Evolutionary conservation across 2,329 filamentous ascomycete genomes (phyloP), one percentile per base, ranked within the genome.

Genomic region (Colletotrichum tanaceti): DNA sequence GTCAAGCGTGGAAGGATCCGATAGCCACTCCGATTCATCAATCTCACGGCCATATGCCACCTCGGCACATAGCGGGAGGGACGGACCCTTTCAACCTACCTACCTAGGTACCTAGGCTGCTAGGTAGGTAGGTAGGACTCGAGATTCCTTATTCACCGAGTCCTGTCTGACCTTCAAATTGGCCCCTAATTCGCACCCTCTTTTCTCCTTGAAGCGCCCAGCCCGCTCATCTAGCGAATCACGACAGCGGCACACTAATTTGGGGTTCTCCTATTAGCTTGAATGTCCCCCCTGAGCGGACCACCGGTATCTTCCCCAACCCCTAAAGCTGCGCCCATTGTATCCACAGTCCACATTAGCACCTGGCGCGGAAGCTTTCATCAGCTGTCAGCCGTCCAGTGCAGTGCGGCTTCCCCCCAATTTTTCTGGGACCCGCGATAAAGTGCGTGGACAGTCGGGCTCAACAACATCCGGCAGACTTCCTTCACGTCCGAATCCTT

Each of bases 401-500:
- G 38, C 50, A 28, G 28, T 43, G 54, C 38, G 39, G 38, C 39
- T 53, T 43, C 52, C 65, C 70, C 67, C 67, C 60, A 58, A 62
- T 63, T 67, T 68, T 61, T 41, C 63, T 50, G 58, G 49, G 58
- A 52, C 59, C 63, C 49, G 53, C 50, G 66, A 66, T 69, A 66
- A 46, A 54, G 47, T 20, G 32, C 35, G 59, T 53, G 58, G 54
- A 22, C 50, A 63, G 10, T 49, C 57, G 57, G 63, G 55, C 70
- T 70, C 70, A 71, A 70, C 65, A 71, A 69, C 63, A 62, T 60
- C 63, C 60, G 59, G 64, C 57, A 18, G 46, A 65, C 61, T 9
- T 54, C 44, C 43, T 63, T 58, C 63, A 65, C 63, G 44, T 32
- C 58, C 61, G 53, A 70, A 63, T 54, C 39, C 43, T 49, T 50